phyloP scores from a whole-genome alignment of 257 asterid genomes.

The Thymus mandschuricus region DNA sequence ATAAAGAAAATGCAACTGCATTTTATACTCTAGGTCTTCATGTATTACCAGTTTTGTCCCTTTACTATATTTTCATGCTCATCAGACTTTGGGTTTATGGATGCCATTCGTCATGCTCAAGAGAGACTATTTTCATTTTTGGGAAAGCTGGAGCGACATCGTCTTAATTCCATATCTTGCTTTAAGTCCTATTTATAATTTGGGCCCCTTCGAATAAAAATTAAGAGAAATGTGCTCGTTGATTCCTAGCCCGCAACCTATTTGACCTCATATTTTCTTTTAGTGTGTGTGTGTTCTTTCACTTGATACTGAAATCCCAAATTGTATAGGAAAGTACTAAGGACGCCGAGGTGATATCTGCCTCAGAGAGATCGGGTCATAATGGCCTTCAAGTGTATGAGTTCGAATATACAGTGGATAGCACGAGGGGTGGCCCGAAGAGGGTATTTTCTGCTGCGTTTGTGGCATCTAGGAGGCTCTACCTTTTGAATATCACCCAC shows the following conservation, averaged over 20 bases:
- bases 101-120: not conserved
- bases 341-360: constrained; percentile 79
- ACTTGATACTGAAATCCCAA: not conserved
- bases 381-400: constrained; percentile 82
- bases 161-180: not conserved
- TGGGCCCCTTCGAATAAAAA: not conserved
- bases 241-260: not conserved
- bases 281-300: not conserved
- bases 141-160: not conserved
- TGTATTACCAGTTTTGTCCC: not conserved
- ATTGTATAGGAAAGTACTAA: constrained; percentile 79
- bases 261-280: constrained; percentile 1
- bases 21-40: not conserved
- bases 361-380: constrained; percentile 63
- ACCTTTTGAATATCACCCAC: constrained; percentile 71
- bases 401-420: constrained; percentile 87
- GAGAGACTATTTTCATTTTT: not conserved
- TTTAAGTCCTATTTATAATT: not conserved
- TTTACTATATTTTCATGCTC: not conserved
- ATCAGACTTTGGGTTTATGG: not conserved
- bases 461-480: constrained; percentile 78
- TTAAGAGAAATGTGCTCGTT: not conserved
- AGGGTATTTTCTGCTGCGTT: constrained; percentile 91
- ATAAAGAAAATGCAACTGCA: not conserved
- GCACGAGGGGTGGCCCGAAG: constrained; percentile 90